Percentiles rank a stretch among this genome's conserved stretches.
phyloP scores from a whole-genome alignment of 495 filamentous ascomycete species.

The Aspergillus sclerotioniger region DNA sequence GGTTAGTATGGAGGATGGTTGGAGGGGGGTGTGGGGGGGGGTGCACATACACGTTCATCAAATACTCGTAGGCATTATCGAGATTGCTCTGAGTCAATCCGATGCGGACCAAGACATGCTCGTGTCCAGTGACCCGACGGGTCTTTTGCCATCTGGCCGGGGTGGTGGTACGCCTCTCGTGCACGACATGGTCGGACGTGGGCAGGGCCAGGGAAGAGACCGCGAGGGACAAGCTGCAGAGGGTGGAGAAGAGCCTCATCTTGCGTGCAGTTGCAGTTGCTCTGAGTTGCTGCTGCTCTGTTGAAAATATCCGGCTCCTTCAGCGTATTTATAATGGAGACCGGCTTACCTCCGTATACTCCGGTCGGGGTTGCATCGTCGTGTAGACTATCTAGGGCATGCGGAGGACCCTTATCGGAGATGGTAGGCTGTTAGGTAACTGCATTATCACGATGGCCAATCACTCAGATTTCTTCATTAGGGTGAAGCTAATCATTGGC shows the following conservation, averaged over 20 bases:
- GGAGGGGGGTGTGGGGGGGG: not conserved
- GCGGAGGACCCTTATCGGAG: too few species aligned
- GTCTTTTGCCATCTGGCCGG: constrained; percentile 7
- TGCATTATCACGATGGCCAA: too few species aligned
- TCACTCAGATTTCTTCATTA: too few species aligned
- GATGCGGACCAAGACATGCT: constrained; percentile 41
- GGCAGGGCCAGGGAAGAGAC: not conserved
- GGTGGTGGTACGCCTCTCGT: constrained; percentile 7
- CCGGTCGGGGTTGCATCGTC: too few species aligned
- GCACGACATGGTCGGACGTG: constrained; percentile 1
- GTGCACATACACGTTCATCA: constrained; percentile 50
- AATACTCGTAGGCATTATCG: constrained; percentile 49
- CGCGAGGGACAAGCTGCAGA: not conserved
- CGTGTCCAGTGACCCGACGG: not conserved
- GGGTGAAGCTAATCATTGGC: too few species aligned
- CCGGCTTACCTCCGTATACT: too few species aligned
- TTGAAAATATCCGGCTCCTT: too few species aligned
- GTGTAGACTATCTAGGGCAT: too few species aligned
- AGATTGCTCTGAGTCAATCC: constrained; percentile 55
- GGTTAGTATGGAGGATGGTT: not conserved
- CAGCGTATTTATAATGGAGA: too few species aligned
- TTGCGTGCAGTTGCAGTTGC: too few species aligned
- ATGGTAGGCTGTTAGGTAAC: too few species aligned
- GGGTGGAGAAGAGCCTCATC: not conserved
- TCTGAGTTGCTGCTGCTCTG: too few species aligned